Percentiles rank a stretch among this genome's conserved stretches.
These are phyloP conservation scores for Acanthamoeba rhysodes DNA, from an alignment of 208 protist genomes.

Conservation along the genomic window DNA sequence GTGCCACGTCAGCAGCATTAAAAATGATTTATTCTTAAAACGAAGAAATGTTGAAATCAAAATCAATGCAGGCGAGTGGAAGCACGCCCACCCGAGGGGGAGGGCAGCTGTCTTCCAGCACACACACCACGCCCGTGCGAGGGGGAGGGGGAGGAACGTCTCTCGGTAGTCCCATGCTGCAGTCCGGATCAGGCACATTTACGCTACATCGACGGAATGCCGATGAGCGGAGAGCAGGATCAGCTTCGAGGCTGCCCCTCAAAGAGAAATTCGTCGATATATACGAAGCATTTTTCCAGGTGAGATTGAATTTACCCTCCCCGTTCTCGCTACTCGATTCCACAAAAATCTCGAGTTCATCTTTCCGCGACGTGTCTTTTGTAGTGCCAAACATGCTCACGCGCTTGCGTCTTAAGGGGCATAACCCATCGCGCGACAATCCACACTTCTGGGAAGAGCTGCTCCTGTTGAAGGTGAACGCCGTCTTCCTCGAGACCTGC, in stretches of 20 bases:
- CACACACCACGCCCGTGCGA: neutral
- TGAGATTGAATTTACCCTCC: neutral
- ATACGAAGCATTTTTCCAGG: constrained; percentile 40
- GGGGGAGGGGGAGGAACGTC: neutral
- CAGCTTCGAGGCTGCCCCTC: neutral
- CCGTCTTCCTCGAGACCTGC: neutral
- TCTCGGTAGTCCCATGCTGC: neutral
- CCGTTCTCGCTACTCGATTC: too few species aligned
- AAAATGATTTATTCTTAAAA: too few species aligned
- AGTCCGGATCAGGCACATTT: neutral
- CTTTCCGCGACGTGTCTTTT: neutral
- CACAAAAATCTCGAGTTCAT: too few species aligned
- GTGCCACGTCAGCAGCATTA: too few species aligned
- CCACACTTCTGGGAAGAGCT: constrained; percentile 55
- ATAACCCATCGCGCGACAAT: neutral
- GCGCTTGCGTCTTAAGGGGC: neutral
- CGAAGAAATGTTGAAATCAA: too few species aligned
- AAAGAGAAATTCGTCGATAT: constrained; percentile 60
- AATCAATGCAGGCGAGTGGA: neutral
- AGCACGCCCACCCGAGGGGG: neutral
- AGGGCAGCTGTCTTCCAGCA: neutral
- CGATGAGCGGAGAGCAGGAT: neutral
- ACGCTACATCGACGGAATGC: neutral
- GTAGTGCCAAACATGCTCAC: too few species aligned
- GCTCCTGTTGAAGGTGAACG: constrained; percentile 22